phyloP scores from a whole-genome alignment of 352 stramenopile genomes.

The Salisapilia sapeloensis region DNA sequence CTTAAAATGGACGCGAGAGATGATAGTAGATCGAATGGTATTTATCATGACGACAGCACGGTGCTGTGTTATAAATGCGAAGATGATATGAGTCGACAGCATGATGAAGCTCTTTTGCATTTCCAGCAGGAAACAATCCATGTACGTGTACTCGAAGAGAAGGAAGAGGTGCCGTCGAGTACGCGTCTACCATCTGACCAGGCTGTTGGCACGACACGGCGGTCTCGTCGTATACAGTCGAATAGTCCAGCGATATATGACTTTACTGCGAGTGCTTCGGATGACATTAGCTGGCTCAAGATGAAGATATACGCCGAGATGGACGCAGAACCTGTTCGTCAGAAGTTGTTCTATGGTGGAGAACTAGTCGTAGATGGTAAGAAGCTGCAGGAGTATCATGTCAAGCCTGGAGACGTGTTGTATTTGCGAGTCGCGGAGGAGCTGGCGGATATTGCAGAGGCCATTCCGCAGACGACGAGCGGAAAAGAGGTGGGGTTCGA shows the following conservation, averaged over 20 bases:
- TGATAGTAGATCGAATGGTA: too few species aligned
- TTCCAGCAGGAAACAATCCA: slow-evolving; percentile 45
- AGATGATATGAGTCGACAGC: too few species aligned
- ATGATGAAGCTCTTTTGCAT: too few species aligned
- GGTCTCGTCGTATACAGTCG: too few species aligned
- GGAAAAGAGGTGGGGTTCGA: slow-evolving; percentile 43
- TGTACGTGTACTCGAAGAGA: slow-evolving; percentile 31
- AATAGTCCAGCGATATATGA: too few species aligned
- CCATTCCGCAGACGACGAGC: slow-evolving; percentile 9
- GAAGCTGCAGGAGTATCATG: slow-evolving; percentile 41
- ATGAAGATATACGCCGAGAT: slow-evolving; percentile 57
- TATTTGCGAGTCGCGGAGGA: slow-evolving; percentile 53
- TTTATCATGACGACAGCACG: too few species aligned
- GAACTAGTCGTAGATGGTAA: slow-evolving; percentile 26
- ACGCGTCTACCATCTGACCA: slow-evolving; percentile 21
- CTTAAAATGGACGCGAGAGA: too few species aligned
- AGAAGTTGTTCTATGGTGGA: slow-evolving; percentile 55
- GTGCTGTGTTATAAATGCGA: too few species aligned
- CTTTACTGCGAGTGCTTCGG: too few species aligned
- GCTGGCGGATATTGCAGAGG: slow-evolving; percentile 24
- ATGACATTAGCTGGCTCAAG: slow-evolving; percentile 65
- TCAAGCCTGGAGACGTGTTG: slow-evolving; percentile 56
- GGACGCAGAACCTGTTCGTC: slow-evolving; percentile 42
- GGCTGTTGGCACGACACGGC: too few species aligned
- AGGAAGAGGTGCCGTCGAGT: slow-evolving; percentile 26